These are phyloP conservation scores for Musa itinerans DNA, from an alignment of 176 grass and related monocot genomes.

Conservation along the genomic window DNA sequence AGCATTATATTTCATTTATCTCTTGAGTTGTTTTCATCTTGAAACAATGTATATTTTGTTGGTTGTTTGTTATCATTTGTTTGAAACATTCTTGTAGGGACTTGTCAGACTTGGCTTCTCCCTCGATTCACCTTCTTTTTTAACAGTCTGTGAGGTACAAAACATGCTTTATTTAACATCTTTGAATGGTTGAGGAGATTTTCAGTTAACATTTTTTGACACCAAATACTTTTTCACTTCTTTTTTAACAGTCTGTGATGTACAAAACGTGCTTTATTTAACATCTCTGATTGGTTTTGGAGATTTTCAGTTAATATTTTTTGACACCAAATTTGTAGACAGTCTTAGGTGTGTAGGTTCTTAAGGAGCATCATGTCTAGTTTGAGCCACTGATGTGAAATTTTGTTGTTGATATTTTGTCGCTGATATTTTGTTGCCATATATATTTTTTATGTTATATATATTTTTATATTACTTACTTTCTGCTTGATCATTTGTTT, in stretches of 20 bases:
- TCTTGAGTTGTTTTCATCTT: too few species aligned
- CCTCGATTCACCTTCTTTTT: conserved; percentile 43
- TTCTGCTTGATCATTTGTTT: conserved; percentile 6
- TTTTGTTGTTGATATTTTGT: not conserved
- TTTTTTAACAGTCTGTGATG: conserved; percentile 48
- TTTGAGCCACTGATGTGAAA: not conserved
- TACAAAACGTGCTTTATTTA: conserved; percentile 2
- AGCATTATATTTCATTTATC: too few species aligned
- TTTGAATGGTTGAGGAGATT: not conserved
- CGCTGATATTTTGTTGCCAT: not conserved
- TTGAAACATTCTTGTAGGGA: conserved; percentile 31
- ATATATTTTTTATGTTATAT: not conserved
- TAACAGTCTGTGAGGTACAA: conserved; percentile 46
- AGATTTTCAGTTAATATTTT: not conserved
- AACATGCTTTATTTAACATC: not conserved
- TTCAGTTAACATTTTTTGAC: not conserved
- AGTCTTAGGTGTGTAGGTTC: too few species aligned
- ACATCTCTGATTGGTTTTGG: not conserved
- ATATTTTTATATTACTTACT: not conserved
- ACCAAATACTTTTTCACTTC: not conserved
- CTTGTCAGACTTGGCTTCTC: conserved; percentile 39
- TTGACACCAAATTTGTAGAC: too few species aligned
- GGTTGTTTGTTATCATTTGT: not conserved
- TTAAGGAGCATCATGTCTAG: too few species aligned
- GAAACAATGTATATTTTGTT: not conserved